Evolutionary conservation across 257 asterid genomes (phyloP), one percentile per base, ranked within the genome.

Genomic region (Gynochthodes officinalis): DNA sequence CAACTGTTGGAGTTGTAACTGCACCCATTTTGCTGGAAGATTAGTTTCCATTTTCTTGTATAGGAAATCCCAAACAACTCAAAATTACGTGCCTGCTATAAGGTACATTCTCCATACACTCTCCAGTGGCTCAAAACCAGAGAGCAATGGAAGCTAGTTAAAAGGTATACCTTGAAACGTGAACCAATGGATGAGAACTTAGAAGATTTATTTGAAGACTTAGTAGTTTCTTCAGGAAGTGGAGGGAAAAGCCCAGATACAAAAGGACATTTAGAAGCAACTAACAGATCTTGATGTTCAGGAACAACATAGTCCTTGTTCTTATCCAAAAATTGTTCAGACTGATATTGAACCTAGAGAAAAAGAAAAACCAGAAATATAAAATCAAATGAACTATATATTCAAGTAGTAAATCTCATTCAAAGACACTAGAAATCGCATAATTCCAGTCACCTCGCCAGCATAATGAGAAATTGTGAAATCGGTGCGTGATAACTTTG

Each of bases 121-220:
- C 67, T 64, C 67, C 28, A 64, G 69, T 57, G 62, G 21, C 67
- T 49, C 23, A 25, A 42, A 58, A n/a, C 55, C 11, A 46, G 35
- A 40, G n/a, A 46, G 52, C 66, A 13, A 28, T 35, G 42, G 28
- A 60, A 48, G 48, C 71, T 35, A 79, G 71, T 32, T 55, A 23
- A 27, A 53, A 15, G 52, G 37, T 61, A 27, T 83, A 90, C 98
- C 97, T 91, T 95, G 70, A 95, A 89, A 57, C 99, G 99, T 54
- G 96, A 86, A 78, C 96, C 99, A 59, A 95, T 95, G 39, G 99
- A 95, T 66, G 99, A 89, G 83, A 95, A 95, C 87, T 95, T 95
- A 19, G 99, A 87, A 54, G 97, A 91, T 84, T 95, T 94, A 62
- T 81, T 83, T 67, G 98, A 85, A 79, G 95, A 85, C 84, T 92